phyloP scores from a whole-genome alignment of 345 rosid genomes.

The Sonneratia caseolaris region DNA sequence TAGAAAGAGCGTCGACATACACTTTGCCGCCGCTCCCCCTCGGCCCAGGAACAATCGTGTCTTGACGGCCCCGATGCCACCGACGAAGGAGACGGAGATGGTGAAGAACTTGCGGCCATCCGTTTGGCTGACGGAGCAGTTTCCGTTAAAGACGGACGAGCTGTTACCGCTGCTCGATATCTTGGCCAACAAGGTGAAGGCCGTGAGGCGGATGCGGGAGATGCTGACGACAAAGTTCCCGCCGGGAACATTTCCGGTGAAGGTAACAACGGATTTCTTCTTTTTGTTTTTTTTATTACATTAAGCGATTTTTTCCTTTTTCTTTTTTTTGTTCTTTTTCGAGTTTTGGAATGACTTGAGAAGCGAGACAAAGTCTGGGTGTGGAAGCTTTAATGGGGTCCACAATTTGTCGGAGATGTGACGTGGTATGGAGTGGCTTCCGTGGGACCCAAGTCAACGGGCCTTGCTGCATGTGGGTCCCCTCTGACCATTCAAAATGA shows the following conservation, averaged over 20 bases:
- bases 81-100: conserved; percentile 76
- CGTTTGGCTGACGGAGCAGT: conserved; percentile 91
- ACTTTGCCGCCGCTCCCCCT: conserved; percentile 14
- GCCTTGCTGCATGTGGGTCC: not conserved
- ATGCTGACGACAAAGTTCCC: conserved; percentile 92
- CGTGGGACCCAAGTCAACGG: conserved; percentile 2
- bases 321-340: not conserved
- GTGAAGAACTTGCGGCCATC: conserved; percentile 72
- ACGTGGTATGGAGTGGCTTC: conserved; percentile 10
- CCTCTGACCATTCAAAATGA: not conserved
- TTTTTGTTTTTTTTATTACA: not conserved
- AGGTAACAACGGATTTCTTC: conserved; percentile 32
- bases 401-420: conserved; percentile 15
- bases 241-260: conserved; percentile 92
- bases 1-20: conserved; percentile 62
- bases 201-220: conserved; percentile 84
- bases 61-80: conserved; percentile 32
- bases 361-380: conserved; percentile 15
- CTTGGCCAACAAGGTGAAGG: conserved; percentile 88
- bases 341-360: conserved; percentile 13
- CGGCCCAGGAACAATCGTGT: conserved; percentile 42
- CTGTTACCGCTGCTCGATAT: conserved; percentile 84
- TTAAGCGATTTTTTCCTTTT: conserved; percentile 1
- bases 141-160: conserved; percentile 88
- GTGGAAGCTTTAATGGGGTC: conserved; percentile 26